Evolutionary conservation across 345 rosid species (phyloP).

Genomic region (Eucalyptus erythrocorys): DNA sequence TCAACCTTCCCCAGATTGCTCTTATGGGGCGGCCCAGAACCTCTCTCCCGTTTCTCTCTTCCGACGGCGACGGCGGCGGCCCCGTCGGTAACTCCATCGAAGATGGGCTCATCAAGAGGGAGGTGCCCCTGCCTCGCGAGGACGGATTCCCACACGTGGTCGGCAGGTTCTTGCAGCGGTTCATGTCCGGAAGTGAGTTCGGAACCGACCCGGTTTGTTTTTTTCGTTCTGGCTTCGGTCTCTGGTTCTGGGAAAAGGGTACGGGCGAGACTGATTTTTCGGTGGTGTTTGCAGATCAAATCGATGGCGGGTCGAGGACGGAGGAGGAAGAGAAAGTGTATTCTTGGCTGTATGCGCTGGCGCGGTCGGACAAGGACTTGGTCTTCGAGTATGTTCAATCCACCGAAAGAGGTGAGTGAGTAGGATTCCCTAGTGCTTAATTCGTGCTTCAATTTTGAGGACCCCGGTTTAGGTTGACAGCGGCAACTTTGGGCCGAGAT

Average conservation of each 20-base stretch:
- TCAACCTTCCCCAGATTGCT: background rate
- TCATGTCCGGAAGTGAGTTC: constrained; percentile 21
- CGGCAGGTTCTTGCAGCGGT: constrained; percentile 9
- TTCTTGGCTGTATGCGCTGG: constrained; percentile 51
- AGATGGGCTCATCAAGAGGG: constrained; percentile 11
- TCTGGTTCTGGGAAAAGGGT: background rate
- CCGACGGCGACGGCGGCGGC: background rate
- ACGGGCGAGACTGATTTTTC: background rate
- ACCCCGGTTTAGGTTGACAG: background rate
- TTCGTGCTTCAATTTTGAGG: background rate
- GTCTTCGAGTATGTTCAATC: constrained; percentile 61
- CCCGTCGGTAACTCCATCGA: background rate
- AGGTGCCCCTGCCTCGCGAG: background rate
- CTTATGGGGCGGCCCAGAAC: constrained; percentile 24
- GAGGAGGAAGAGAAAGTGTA: constrained; percentile 57
- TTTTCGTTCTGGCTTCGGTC: background rate
- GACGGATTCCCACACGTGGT: constrained; percentile 3
- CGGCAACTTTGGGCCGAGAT: background rate
- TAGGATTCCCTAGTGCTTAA: background rate
- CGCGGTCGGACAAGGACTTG: constrained; percentile 35
- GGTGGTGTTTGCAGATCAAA: constrained; percentile 19
- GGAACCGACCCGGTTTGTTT: background rate
- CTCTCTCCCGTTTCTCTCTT: constrained; percentile 10
- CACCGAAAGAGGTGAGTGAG: constrained; percentile 50
- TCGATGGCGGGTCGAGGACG: constrained; percentile 44